These are phyloP conservation scores for Zygoascus ofunaensis DNA, from an alignment of 805 yeast genomes.

Conservation along the genomic window DNA sequence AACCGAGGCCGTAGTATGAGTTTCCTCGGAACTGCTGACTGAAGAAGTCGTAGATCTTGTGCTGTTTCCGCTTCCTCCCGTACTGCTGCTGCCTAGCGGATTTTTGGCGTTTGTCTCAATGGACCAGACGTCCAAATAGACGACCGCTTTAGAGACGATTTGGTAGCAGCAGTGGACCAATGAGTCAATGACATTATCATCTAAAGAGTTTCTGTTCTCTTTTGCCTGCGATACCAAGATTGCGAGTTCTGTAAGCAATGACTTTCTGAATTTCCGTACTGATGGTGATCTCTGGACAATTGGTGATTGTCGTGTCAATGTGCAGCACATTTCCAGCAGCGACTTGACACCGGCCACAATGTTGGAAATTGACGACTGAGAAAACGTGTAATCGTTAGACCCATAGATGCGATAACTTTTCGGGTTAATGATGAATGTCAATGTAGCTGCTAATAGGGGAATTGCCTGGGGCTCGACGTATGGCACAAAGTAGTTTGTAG, in stretches of 20 bases:
- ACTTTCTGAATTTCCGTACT: constrained; percentile 28
- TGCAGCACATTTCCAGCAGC: constrained; percentile 27
- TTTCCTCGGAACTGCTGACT: background rate
- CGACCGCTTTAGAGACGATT: constrained; percentile 26
- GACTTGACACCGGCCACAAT: constrained; percentile 32
- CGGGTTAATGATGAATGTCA: constrained; percentile 29
- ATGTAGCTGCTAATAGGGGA: constrained; percentile 30
- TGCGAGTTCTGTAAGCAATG: constrained; percentile 32
- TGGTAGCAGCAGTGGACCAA: constrained; percentile 26
- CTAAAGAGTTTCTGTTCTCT: constrained; percentile 24
- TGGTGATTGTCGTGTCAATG: constrained; percentile 28
- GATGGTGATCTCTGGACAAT: constrained; percentile 24
- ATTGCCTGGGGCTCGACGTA: constrained; percentile 29
- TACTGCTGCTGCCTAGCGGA: constrained; percentile 7
- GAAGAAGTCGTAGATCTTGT: background rate
- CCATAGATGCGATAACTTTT: constrained; percentile 19
- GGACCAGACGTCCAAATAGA: constrained; percentile 25
- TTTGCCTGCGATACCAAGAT: constrained; percentile 31
- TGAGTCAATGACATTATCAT: constrained; percentile 24
- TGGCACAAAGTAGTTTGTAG: constrained; percentile 33
- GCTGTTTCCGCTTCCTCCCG: no score
- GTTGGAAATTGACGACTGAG: constrained; percentile 30
- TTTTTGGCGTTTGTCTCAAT: constrained; percentile 15
- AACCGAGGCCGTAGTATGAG: background rate
- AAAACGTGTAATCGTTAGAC: constrained; percentile 20